Conservation (phyloP, 2,329 filamentous ascomycete genomes). For the Fusarium sp. region DNA sequence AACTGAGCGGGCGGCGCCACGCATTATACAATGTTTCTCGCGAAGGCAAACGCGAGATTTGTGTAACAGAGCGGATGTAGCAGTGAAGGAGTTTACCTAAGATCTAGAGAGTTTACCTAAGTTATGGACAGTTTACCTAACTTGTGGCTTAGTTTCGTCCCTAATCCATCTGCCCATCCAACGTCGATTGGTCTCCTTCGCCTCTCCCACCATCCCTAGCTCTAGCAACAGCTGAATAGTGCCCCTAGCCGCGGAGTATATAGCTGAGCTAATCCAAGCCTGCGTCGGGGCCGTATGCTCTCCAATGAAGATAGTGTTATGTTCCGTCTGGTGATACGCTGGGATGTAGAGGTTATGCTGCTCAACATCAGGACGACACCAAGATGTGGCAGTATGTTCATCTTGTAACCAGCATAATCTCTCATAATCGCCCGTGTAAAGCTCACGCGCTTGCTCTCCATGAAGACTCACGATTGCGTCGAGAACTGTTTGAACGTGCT, state of each 20-base stretch:
- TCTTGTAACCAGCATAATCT: conserved; percentile 18
- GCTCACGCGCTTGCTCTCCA: not conserved
- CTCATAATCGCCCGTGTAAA: conserved; percentile 15
- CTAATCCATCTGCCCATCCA: conserved; percentile 19
- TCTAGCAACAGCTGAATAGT: conserved; percentile 57
- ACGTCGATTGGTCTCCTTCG: conserved; percentile 12
- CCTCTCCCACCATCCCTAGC: conserved; percentile 35
- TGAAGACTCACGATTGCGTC: conserved; percentile 16
- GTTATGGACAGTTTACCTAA: no score
- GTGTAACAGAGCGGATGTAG: no score
- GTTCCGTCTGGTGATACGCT: conserved; percentile 76
- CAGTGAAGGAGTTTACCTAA: no score
- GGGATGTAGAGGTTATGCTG: conserved; percentile 77
- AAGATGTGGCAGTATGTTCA: conserved; percentile 51
- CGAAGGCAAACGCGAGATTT: no score
- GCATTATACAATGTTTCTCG: no score
- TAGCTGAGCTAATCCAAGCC: conserved; percentile 73
- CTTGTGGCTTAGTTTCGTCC: not conserved
- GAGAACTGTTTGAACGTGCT: conserved; percentile 43
- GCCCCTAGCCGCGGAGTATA: conserved; percentile 74
- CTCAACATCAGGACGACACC: conserved; percentile 68
- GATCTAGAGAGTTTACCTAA: no score
- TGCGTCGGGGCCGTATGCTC: conserved; percentile 79
- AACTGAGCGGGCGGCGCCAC: no score
- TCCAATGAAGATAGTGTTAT: conserved; percentile 73